Evolutionary conservation across 257 asterid species (phyloP).

Genomic region (Cinchona pubescens): DNA sequence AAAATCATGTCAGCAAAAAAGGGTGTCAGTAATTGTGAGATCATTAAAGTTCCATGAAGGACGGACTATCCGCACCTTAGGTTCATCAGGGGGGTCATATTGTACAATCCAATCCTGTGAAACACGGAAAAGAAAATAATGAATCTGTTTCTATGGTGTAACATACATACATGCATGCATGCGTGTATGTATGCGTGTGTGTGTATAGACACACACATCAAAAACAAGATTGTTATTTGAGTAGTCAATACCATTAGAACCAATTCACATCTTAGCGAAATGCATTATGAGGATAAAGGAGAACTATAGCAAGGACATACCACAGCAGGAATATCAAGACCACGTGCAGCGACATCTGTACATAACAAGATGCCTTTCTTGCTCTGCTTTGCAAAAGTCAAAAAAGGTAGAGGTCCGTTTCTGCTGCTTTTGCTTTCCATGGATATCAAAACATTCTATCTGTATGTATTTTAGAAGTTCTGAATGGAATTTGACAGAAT

Average conservation of each 20-base stretch:
- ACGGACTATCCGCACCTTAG: conserved; percentile 53
- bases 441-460: conserved; percentile 73
- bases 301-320: conserved; percentile 41
- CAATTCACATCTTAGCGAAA: not conserved
- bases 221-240: not conserved
- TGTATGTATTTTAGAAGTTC: conserved; percentile 76
- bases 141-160: not conserved
- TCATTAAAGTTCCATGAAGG: not conserved
- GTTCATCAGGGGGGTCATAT: conserved; percentile 96
- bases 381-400: conserved; percentile 77
- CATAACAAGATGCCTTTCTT: conserved; percentile 81
- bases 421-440: conserved; percentile 95
- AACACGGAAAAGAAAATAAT: conserved; percentile 13
- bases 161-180: too few species aligned
- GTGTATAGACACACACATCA: too few species aligned
- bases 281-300: not conserved
- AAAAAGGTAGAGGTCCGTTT: conserved; percentile 80
- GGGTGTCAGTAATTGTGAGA: not conserved
- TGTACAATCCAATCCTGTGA: conserved; percentile 97
- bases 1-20: not conserved
- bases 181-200: too few species aligned
- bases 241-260: not conserved
- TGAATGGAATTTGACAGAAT: conserved; percentile 80
- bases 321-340: conserved; percentile 97
- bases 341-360: conserved; percentile 98